A percentile compares a stretch with the other conserved stretches of the same genome.
These are phyloP conservation scores for Pyrenochaeta sp. DNA, from an alignment of 2,329 filamentous ascomycete species.

Conservation along the genomic window DNA sequence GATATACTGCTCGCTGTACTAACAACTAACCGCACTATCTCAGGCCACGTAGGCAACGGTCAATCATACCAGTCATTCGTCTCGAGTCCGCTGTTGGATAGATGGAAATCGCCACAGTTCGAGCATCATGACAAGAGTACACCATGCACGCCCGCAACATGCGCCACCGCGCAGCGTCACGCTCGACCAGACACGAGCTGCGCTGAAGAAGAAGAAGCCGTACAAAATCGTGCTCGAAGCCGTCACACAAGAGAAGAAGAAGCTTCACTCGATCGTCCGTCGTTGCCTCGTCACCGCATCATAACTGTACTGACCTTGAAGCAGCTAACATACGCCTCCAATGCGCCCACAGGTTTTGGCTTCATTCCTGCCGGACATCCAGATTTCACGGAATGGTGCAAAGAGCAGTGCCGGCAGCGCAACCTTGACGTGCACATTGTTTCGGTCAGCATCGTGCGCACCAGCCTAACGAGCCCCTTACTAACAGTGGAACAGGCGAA, in stretches of 20 bases:
- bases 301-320: constrained; percentile 42
- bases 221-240: constrained; percentile 68
- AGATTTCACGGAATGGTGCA: constrained; percentile 64
- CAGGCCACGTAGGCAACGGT: neutral
- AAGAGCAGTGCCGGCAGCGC: constrained; percentile 65
- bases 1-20: constrained; percentile 22
- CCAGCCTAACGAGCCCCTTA: neutral
- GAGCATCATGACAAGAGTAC: constrained; percentile 38
- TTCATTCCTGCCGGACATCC: constrained; percentile 69
- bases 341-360: constrained; percentile 66
- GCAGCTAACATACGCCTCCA: constrained; percentile 64
- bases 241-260: constrained; percentile 68
- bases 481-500: constrained; percentile 39
- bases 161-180: constrained; percentile 24
- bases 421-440: constrained; percentile 65
- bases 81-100: constrained; percentile 12
- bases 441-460: constrained; percentile 60
- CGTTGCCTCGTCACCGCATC: constrained; percentile 11
- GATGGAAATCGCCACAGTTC: constrained; percentile 18
- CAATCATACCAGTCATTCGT: neutral
- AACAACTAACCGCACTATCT: constrained; percentile 24
- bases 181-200: constrained; percentile 34
- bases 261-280: constrained; percentile 61
- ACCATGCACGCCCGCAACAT: constrained; percentile 31
- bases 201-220: constrained; percentile 50